Evolutionary conservation across 169 alveolate species (phyloP).

Genomic region (Eimeria necatrix): DNA sequence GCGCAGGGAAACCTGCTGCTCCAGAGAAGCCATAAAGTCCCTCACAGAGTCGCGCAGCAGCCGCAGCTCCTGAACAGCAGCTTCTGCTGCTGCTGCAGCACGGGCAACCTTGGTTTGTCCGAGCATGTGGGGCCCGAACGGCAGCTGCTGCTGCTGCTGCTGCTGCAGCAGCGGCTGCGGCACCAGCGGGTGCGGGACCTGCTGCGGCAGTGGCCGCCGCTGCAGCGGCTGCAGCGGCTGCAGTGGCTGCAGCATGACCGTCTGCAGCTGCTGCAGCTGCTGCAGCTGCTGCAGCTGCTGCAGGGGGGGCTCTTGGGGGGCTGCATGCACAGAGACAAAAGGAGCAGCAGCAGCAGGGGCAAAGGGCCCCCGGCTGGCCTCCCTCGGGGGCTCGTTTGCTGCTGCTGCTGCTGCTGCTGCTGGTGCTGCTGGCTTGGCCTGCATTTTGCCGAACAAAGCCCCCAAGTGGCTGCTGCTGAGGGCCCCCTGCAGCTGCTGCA

Average conservation of each 20-base stretch:
- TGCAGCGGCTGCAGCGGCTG: neutral
- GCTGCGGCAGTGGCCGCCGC: constrained; percentile 38
- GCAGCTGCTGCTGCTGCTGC: constrained; percentile 11
- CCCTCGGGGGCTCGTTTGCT: neutral
- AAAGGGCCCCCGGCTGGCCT: neutral
- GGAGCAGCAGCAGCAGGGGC: constrained; percentile 9
- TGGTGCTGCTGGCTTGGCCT: neutral
- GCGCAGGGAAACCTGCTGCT: constrained; percentile 13
- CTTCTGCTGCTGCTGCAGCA: constrained; percentile 45
- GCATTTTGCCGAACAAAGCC: neutral
- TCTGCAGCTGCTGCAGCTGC: constrained; percentile 17
- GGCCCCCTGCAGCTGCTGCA: constrained; percentile 44
- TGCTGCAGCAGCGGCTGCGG: neutral
- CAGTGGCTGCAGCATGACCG: neutral
- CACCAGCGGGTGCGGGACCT: neutral
- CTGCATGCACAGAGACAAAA: neutral
- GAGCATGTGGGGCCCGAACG: neutral
- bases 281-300: constrained; percentile 8
- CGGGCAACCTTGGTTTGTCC: neutral
- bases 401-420: constrained; percentile 42
- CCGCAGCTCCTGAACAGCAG: neutral
- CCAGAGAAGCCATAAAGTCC: constrained; percentile 9
- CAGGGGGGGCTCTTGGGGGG: neutral
- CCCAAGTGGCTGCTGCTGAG: neutral
- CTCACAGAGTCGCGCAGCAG: neutral